Evolutionary conservation across 2,329 filamentous ascomycete genomes (phyloP), one percentile per base, ranked within the genome.

Genomic region (Aciculosporium take): DNA sequence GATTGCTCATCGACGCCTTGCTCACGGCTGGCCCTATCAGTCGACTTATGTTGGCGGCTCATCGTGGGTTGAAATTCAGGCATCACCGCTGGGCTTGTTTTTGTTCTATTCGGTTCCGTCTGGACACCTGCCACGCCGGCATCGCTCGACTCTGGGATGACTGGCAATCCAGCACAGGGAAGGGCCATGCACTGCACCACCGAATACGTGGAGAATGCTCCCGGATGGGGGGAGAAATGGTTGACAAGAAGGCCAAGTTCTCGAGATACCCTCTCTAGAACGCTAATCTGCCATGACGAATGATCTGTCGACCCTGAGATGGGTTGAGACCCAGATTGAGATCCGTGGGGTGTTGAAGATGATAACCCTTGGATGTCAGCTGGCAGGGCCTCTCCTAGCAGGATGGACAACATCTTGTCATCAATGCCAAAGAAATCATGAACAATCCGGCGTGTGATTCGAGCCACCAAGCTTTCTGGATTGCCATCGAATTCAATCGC

Each of bases 401-500:
- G 79, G 38, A 95, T 79, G 0, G 84, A 84, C 7, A 98, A 71
- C 17, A 91, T 68, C 38, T 76, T 74, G 48, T 95, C 86, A 52
- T 96, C 88, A 42, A 98, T 83, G 7, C 89, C 89, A 56, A 96
- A 83, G 33, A 98, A 65, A 55, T 95, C 87, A 40, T 79, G 76
- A 51, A 98, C 86, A 23, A 96, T 82, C 52, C 80, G 85, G 44
- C 83, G 76, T 3, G 89, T 94, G 38, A 96, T 76, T 9, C 81
- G 75, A 46, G 79, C 78, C 76, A 86, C 85, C 49, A 93, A 74
- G 1, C 82, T 79, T 48, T 86, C 79, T 32, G 69, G 66, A 24
- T 76, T 69, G 4, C 67, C 62, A 34, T 65, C 61, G 1, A 61
- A 57, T 5, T 67, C 59, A 10, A 62, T 54, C 1, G 61, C 58